A percentile compares a stretch with the other conserved stretches of the same genome.
phyloP scores from a whole-genome alignment of 495 filamentous ascomycete genomes.

The Neurospora sp. region DNA sequence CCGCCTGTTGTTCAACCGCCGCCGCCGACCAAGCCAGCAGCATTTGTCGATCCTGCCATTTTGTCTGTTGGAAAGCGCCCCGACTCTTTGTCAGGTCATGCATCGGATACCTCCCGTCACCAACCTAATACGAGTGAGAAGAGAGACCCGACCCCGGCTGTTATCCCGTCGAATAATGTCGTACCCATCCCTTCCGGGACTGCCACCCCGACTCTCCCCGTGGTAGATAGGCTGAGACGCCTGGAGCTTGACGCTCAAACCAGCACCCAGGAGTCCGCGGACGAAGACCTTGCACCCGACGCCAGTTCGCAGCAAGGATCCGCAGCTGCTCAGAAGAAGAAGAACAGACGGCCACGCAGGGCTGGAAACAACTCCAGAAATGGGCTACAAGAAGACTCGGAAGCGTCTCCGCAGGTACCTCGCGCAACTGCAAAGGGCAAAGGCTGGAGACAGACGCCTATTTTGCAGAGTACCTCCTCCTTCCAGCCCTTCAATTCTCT shows the following conservation, averaged over 20 bases:
- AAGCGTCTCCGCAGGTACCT: conserved; percentile 12
- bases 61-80: conserved; percentile 35
- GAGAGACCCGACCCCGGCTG: conserved; percentile 16
- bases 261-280: conserved; percentile 7
- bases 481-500: conserved; percentile 47
- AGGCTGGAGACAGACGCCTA: conserved; percentile 78
- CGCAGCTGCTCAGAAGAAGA: conserved; percentile 7
- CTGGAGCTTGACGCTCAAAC: conserved; percentile 7
- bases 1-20: conserved; percentile 1
- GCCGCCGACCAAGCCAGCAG: conserved; percentile 7
- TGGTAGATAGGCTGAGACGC: conserved; percentile 5
- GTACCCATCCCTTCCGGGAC: not conserved
- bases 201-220: conserved; percentile 4
- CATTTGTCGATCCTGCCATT: conserved; percentile 47
- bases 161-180: conserved; percentile 1
- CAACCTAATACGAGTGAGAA: conserved; percentile 28
- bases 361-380: conserved; percentile 3
- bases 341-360: conserved; percentile 16
- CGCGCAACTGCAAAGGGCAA: conserved; percentile 28
- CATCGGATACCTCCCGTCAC: conserved; percentile 8
- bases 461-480: conserved; percentile 51
- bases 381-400: conserved; percentile 9
- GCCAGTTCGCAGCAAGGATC: conserved; percentile 8
- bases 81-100: conserved; percentile 8
- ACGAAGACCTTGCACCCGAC: conserved; percentile 11